These are phyloP conservation scores for Uronychia binucleata DNA, from an alignment of 73 alveolate species.

Conservation along the genomic window DNA sequence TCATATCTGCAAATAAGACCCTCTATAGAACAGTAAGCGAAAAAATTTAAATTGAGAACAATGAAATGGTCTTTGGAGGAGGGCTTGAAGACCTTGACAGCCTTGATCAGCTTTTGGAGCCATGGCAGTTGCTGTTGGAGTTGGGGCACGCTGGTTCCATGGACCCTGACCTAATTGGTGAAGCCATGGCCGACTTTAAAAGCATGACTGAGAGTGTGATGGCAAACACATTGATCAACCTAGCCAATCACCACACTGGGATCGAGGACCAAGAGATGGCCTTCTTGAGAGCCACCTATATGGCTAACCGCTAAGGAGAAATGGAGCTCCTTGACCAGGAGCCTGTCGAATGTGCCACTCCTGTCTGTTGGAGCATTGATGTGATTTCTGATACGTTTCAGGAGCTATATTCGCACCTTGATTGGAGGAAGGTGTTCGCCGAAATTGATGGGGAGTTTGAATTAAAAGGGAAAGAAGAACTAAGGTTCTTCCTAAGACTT, in stretches of 20 bases:
- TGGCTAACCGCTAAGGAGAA: constrained; percentile 57
- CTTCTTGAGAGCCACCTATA: constrained; percentile 12
- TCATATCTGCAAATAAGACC: too few relatives aligned
- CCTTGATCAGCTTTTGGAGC: too few relatives aligned
- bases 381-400: constrained; percentile 48
- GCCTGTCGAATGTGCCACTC: constrained; percentile 33
- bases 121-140: constrained; percentile 60
- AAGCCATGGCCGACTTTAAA: constrained; percentile 49
- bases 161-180: constrained; percentile 30
- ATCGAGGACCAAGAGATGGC: constrained; percentile 27
- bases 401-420: constrained; percentile 52
- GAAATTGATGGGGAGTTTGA: constrained; percentile 21
- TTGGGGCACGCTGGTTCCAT: constrained; percentile 60
- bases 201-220: constrained; percentile 26
- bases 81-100: too few relatives aligned
- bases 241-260: constrained; percentile 40
- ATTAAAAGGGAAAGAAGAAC: constrained; percentile 27
- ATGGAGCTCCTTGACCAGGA: constrained; percentile 42
- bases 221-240: constrained; percentile 56
- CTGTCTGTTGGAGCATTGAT: constrained; percentile 53
- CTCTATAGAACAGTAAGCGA: too few relatives aligned
- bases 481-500: constrained; percentile 28
- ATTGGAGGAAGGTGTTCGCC: constrained; percentile 61
- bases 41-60: too few relatives aligned
- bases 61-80: too few relatives aligned